phyloP scores from a whole-genome alignment of 2,329 filamentous ascomycete species.

The Fusarium denticulatum region DNA sequence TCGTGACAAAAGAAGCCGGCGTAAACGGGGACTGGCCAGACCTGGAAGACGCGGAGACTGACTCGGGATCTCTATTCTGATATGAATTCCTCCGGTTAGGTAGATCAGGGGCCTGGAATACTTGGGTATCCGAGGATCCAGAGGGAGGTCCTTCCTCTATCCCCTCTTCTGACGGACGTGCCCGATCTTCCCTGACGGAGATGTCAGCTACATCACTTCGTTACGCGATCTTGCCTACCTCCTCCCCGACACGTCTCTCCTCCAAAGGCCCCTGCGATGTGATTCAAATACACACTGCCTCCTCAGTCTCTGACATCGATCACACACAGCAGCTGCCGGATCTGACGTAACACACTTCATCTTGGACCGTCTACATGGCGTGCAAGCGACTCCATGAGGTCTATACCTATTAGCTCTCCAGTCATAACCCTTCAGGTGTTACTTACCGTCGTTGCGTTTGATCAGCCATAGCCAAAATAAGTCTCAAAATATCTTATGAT shows the following conservation, averaged over 20 bases:
- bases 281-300: conserved; percentile 1
- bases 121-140: neutral
- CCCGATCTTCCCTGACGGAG: fast-evolving
- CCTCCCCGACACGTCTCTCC: neutral
- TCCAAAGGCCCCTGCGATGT: neutral
- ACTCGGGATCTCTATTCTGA: neutral
- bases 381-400: conserved; percentile 1
- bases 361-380: neutral
- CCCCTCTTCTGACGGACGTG: fast-evolving
- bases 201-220: neutral
- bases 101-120: neutral
- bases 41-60: neutral
- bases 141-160: fast-evolving
- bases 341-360: conserved; percentile 14
- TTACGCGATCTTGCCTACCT: neutral
- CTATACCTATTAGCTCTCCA: neutral
- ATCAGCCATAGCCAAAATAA: neutral
- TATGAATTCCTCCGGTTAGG: neutral
- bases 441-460: neutral
- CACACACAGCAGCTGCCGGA: neutral
- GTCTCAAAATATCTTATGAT: neutral
- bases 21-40: neutral
- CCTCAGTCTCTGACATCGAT: neutral
- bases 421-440: too few species aligned
- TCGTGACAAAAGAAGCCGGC: neutral